These are phyloP conservation scores for Dactylellina drechsleri DNA, from an alignment of 2,329 filamentous ascomycete genomes.

Conservation along the genomic window DNA sequence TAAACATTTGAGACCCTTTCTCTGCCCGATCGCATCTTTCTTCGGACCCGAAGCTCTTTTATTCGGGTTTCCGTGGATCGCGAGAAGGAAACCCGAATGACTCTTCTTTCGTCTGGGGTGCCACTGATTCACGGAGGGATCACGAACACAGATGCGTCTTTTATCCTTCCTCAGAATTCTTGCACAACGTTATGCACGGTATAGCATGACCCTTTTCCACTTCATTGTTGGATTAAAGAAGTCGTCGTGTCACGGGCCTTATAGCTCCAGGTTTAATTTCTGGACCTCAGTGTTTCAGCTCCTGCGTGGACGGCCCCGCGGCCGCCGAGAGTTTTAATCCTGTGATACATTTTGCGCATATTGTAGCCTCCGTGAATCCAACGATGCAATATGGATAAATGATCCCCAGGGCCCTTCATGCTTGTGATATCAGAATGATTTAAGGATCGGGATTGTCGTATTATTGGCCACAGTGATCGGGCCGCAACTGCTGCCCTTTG, in stretches of 20 bases:
- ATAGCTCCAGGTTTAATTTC: too few relatives aligned
- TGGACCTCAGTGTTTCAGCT: not conserved
- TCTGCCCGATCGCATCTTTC: slow-evolving; percentile 5
- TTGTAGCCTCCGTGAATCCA: too few relatives aligned
- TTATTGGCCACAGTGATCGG: not conserved
- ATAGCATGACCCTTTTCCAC: not conserved
- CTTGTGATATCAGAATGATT: slow-evolving; percentile 7
- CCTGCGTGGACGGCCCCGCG: slow-evolving; percentile 12
- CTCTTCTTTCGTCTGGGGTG: slow-evolving; percentile 3
- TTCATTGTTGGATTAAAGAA: too few relatives aligned
- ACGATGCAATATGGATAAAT: too few relatives aligned
- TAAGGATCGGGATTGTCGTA: not conserved
- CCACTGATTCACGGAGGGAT: not conserved
- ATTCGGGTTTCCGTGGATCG: slow-evolving; percentile 32
- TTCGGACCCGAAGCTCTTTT: not conserved
- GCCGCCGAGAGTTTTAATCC: slow-evolving; percentile 25
- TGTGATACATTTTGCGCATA: not conserved
- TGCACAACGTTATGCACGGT: slow-evolving; percentile 18
- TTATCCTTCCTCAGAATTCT: not conserved
- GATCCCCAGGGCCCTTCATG: too few relatives aligned
- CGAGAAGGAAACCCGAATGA: slow-evolving; percentile 15
- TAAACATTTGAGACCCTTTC: not conserved
- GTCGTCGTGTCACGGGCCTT: not conserved
- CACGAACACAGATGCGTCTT: slow-evolving; percentile 9
- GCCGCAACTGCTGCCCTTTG: too few relatives aligned